A percentile compares a stretch with the other conserved stretches of the same genome.
Conservation (phyloP, 352 stramenopile species). For the Aphanomyces astaci region DNA sequence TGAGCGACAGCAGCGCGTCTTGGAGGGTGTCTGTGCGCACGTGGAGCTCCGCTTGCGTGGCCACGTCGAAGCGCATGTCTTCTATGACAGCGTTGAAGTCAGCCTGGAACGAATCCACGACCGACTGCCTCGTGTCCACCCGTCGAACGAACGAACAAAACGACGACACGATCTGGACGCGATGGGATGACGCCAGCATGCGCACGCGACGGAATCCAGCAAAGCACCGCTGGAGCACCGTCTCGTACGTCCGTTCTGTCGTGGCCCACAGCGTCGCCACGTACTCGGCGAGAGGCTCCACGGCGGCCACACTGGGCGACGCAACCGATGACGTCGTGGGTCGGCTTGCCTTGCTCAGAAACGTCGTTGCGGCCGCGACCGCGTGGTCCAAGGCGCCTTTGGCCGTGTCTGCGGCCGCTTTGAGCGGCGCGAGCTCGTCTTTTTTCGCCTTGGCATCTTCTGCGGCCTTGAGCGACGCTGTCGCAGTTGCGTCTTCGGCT, state of each 20-base stretch:
- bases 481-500: constrained; percentile 29
- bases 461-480: constrained; percentile 40
- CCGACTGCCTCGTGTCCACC: constrained; percentile 52
- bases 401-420: not conserved
- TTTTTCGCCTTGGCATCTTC: constrained; percentile 76
- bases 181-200: constrained; percentile 23
- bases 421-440: constrained; percentile 33
- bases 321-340: constrained; percentile 1
- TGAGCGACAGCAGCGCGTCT: constrained; percentile 43
- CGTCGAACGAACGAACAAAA: constrained; percentile 55
- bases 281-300: constrained; percentile 29
- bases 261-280: constrained; percentile 44
- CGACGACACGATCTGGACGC: constrained; percentile 30
- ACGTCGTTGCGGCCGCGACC: constrained; percentile 19
- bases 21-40: constrained; percentile 61
- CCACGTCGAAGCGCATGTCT: constrained; percentile 75
- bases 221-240: constrained; percentile 41
- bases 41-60: constrained; percentile 75
- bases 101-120: constrained; percentile 58
- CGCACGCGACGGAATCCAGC: constrained; percentile 27
- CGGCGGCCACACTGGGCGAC: constrained; percentile 32
- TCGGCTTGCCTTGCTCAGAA: constrained; percentile 26
- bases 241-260: constrained; percentile 50
- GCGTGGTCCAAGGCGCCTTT: not conserved
- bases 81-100: constrained; percentile 73